Percentiles rank a stretch among this genome's conserved stretches.
These are phyloP conservation scores for Davidsoniella eucalypti DNA, from an alignment of 2,329 filamentous ascomycete species.

Conservation along the genomic window DNA sequence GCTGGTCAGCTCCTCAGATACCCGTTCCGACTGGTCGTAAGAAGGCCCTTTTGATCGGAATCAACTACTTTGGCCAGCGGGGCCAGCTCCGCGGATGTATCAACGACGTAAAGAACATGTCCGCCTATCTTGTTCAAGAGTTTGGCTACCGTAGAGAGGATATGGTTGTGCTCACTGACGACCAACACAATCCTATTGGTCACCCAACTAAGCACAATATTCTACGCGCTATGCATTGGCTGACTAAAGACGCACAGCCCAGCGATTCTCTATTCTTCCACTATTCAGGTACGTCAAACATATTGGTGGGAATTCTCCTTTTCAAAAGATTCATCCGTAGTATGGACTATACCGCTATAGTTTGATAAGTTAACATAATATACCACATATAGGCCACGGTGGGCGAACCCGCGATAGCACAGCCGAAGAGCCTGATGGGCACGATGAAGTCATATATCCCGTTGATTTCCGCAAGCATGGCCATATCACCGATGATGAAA, in stretches of 20 bases:
- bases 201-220: constrained; percentile 95
- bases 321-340: background rate
- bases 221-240: constrained; percentile 89
- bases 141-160: constrained; percentile 90
- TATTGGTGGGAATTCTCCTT: too few relatives aligned
- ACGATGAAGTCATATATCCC: constrained; percentile 71
- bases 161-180: constrained; percentile 92
- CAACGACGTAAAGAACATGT: constrained; percentile 97
- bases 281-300: constrained; percentile 58
- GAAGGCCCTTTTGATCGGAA: constrained; percentile 82
- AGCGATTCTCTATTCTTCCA: constrained; percentile 97
- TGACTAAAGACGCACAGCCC: constrained; percentile 80
- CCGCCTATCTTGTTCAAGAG: constrained; percentile 68
- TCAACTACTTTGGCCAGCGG: constrained; percentile 90
- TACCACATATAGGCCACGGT: constrained; percentile 43
- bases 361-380: constrained; percentile 7
- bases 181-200: constrained; percentile 94
- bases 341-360: background rate
- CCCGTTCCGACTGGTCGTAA: constrained; percentile 38
- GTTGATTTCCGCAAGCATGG: constrained; percentile 67
- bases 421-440: constrained; percentile 66
- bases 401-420: constrained; percentile 69
- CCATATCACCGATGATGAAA: constrained; percentile 70
- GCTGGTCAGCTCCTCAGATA: too few relatives aligned
- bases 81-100: constrained; percentile 87